Percentiles rank a stretch among this genome's conserved stretches.
phyloP scores from a whole-genome alignment of 345 rosid genomes.

The Aurinia saxatilis region DNA sequence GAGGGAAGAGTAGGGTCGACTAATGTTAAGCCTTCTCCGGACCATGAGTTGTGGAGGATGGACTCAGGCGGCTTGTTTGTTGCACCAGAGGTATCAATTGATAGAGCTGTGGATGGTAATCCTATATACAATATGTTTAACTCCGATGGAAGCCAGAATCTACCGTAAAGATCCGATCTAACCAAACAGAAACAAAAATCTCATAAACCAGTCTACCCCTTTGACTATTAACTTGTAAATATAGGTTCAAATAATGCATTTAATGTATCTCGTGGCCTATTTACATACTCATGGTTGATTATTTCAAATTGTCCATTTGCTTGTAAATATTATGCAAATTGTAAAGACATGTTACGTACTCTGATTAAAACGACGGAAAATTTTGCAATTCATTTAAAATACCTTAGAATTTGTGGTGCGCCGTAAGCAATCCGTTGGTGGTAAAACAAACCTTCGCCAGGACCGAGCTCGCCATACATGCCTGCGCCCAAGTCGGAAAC shows the following conservation, averaged over 20 bases:
- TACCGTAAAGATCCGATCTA: conserved; percentile 21
- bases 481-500: background rate
- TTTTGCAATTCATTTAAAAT: background rate
- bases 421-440: conserved; percentile 1
- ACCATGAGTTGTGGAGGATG: conserved; percentile 4
- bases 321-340: too few species aligned
- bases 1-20: conserved; percentile 1
- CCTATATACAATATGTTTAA: background rate
- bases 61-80: conserved; percentile 21
- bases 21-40: background rate
- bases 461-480: conserved; percentile 17
- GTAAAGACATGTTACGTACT: too few species aligned
- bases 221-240: too few species aligned
- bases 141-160: background rate
- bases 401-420: background rate
- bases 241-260: too few species aligned
- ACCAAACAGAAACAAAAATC: too few species aligned
- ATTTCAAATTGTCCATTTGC: too few species aligned
- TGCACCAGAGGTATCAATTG: conserved; percentile 11
- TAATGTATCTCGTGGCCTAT: too few species aligned
- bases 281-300: too few species aligned
- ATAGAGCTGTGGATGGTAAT: background rate
- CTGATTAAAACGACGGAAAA: too few species aligned
- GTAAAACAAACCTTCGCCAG: conserved; percentile 20
- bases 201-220: too few species aligned